phyloP scores from a whole-genome alignment of 2,329 filamentous ascomycete genomes.

The Colletotrichum trifolii region DNA sequence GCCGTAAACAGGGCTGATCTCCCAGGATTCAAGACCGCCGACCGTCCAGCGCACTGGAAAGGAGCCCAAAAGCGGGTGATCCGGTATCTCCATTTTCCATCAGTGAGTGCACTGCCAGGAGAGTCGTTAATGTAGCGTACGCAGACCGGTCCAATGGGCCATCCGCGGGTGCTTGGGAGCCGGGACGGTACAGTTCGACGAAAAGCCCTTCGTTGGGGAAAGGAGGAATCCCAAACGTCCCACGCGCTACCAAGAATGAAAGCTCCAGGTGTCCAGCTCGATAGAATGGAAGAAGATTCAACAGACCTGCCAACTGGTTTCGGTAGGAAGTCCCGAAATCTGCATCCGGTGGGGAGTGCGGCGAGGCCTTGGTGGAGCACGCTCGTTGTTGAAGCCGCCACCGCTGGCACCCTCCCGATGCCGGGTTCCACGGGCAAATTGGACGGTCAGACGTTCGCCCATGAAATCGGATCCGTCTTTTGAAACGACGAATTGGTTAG shows the following conservation, averaged over 20 bases:
- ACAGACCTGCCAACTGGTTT: constrained; percentile 99
- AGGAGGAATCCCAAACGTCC: constrained; percentile 19
- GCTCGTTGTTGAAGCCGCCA: constrained; percentile 61
- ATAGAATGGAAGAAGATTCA: constrained; percentile 69
- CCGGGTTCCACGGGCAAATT: constrained; percentile 91
- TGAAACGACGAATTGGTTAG: constrained; percentile 37
- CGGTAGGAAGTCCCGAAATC: constrained; percentile 94
- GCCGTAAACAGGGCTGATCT: constrained; percentile 26
- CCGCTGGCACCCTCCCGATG: constrained; percentile 55
- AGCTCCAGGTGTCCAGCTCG: constrained; percentile 56
- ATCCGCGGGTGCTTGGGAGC: constrained; percentile 5
- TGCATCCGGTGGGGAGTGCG: constrained; percentile 97
- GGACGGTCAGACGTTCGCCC: constrained; percentile 96
- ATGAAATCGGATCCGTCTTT: constrained; percentile 97
- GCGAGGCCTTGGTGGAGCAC: constrained; percentile 78
- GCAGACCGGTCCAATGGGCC: background rate
- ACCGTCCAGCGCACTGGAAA: constrained; percentile 12
- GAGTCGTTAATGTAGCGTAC: no score
- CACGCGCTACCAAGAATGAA: constrained; percentile 37
- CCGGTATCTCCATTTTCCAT: constrained; percentile 33
- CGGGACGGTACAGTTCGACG: constrained; percentile 14
- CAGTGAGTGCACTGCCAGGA: no score
- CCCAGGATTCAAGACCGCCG: constrained; percentile 24
- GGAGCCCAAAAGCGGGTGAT: constrained; percentile 10
- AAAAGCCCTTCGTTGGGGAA: constrained; percentile 20